A percentile compares a stretch with the other conserved stretches of the same genome.
phyloP scores from a whole-genome alignment of 1,284 basidiomycete species.

The Neonothopanus nambi region DNA sequence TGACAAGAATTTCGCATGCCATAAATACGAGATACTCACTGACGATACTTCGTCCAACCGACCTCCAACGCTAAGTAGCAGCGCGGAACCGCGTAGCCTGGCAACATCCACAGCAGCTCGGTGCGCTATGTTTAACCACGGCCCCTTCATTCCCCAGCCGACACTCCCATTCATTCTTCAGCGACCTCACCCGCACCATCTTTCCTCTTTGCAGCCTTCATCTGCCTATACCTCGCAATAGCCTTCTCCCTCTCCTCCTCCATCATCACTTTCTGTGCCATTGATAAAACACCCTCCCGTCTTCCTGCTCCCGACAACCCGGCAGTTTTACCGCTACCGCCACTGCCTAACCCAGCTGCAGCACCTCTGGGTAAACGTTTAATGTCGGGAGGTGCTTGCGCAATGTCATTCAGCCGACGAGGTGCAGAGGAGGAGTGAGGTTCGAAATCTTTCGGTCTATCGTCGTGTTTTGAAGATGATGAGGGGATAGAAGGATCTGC shows the following conservation, averaged over 20 bases:
- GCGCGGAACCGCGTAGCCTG: no score
- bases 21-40: no score
- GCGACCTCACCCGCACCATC: neutral
- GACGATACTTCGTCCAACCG: no score
- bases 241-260: constrained; percentile 70
- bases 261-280: constrained; percentile 75
- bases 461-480: constrained; percentile 26
- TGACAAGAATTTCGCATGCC: no score
- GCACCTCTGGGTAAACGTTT: constrained; percentile 28
- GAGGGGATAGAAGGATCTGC: constrained; percentile 17
- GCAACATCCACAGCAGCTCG: no score
- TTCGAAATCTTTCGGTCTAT: constrained; percentile 55
- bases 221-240: constrained; percentile 63
- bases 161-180: no score
- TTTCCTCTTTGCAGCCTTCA: constrained; percentile 48
- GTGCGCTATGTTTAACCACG: no score
- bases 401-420: constrained; percentile 68
- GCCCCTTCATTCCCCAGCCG: no score
- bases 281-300: constrained; percentile 56
- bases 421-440: constrained; percentile 55
- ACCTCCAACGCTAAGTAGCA: no score
- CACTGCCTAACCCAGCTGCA: constrained; percentile 2
- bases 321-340: constrained; percentile 11
- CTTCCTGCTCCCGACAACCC: constrained; percentile 24
- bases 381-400: constrained; percentile 61